Base-by-base conservation (phyloP, 805 yeast species). In the Schizosaccharomyces octosporus region DNA sequence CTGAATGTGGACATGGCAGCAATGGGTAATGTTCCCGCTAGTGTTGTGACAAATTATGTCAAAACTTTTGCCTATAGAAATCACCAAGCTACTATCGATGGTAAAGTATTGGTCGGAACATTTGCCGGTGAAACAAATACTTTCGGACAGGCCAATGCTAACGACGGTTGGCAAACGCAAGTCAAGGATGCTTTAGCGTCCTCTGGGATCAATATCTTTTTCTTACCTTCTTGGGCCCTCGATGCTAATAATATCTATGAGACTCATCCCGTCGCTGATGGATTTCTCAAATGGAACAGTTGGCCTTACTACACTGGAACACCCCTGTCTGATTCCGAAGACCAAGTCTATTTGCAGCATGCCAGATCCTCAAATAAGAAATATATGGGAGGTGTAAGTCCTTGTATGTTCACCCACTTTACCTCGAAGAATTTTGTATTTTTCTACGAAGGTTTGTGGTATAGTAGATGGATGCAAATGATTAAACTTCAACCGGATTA, bases 321-420 rank as follows among this genome's bases (percentile, higher is more conserved):
- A 9, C 48, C 48, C 4, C 17, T 43, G 29, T 21, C 39, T 15
- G 54, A 19, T 21, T 55, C 48, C 11, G 48, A 59, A 19, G 61
- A 59, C 36, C 24, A 19, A 15, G 15, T 19, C 32, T 59, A 42
- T 21, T 13, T 43, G 24, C 17, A 41, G 36, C n/a, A 41, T 31
- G 55, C 55, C 32, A n/a, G 13, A 15, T 9, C 27, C 19, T 15
- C 15, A 21, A 31, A 31, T n/a, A 51, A 59, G 59, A 51, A 63
- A 15, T 62, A 62, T 36, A 62, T 62, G 62, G 61, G 54, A n/a
- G 31, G 63, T 15, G 63, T 48, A 4, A 31, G 59, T 15, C 63
- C 63, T 7, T 45, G 58, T 51, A 60, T 62, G 55, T 62, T 21
- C 39, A 62, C 62, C 24, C 61, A 62, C 55, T 51, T 62, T 32